These are phyloP conservation scores for Fagus crenata DNA, from an alignment of 306 rosid species.

Conservation along the genomic window DNA sequence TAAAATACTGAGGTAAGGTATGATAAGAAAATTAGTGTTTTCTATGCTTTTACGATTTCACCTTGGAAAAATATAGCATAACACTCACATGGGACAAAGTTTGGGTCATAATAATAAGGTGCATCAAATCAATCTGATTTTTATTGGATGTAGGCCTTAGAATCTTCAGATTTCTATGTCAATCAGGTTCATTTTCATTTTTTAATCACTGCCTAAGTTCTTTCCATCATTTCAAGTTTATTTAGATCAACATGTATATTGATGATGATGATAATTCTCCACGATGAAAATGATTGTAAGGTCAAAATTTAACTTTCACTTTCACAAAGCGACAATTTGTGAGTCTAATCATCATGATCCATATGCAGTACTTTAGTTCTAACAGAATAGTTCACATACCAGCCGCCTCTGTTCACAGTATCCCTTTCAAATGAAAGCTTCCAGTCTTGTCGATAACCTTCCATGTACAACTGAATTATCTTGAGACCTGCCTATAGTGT, in stretches of 20 bases:
- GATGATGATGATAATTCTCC: background rate
- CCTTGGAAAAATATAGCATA: background rate
- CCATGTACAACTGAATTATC: constrained; percentile 75
- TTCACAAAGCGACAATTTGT: constrained; percentile 3
- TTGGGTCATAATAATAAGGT: background rate
- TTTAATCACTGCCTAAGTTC: background rate
- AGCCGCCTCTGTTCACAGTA: constrained; percentile 76
- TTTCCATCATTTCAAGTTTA: background rate
- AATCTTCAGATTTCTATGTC: background rate
- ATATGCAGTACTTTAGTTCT: background rate
- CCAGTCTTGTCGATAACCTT: constrained; percentile 96
- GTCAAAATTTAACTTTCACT: background rate
- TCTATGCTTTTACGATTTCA: background rate
- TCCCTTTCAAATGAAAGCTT: constrained; percentile 83
- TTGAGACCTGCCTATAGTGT: constrained; percentile 77
- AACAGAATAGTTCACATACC: constrained; percentile 47
- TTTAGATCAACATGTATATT: background rate
- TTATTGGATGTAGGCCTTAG: background rate
- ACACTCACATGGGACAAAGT: background rate
- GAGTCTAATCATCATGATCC: background rate
- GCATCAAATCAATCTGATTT: background rate
- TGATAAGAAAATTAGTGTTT: background rate
- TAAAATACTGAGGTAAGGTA: background rate
- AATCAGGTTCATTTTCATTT: background rate
- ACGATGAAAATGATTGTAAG: background rate